Evolutionary conservation across 768 basidiomycete species (phyloP).

Genomic region (Amanita exitialis): DNA sequence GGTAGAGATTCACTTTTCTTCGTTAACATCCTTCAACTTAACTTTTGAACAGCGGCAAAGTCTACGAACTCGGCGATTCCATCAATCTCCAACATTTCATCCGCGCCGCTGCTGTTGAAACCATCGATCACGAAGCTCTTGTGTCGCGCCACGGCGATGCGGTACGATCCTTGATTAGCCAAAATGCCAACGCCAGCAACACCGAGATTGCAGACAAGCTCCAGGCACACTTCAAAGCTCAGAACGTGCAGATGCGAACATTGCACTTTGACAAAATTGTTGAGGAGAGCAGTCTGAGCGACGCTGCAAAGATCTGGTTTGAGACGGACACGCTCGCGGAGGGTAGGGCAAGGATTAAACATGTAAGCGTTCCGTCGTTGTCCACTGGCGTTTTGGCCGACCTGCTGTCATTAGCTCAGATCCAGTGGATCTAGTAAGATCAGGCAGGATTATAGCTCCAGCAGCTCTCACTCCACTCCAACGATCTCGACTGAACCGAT

Average conservation of each 20-base stretch:
- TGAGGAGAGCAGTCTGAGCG: background rate
- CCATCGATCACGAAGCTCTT: slow-evolving; percentile 14
- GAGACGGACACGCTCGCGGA: background rate
- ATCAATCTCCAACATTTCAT: slow-evolving; percentile 20
- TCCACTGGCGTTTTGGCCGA: background rate
- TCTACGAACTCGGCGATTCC: slow-evolving; percentile 20
- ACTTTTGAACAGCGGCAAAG: slow-evolving; percentile 12
- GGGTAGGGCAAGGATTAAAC: background rate
- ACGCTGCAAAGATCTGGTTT: background rate
- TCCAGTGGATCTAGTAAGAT: background rate
- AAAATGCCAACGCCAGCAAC: slow-evolving; percentile 11
- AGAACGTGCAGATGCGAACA: slow-evolving; percentile 16
- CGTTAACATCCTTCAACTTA: background rate
- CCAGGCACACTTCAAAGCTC: slow-evolving; percentile 9
- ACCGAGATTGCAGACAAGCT: background rate
- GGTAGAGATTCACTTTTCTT: background rate
- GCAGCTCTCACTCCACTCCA: background rate
- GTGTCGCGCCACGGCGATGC: slow-evolving; percentile 18
- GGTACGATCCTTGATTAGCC: slow-evolving; percentile 16
- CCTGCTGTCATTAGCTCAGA: background rate
- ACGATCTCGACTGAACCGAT: background rate
- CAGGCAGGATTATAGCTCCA: background rate
- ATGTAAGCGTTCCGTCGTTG: background rate
- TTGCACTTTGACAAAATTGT: slow-evolving; percentile 15
- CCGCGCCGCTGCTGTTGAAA: slow-evolving; percentile 19